Conservation (phyloP, 768 basidiomycete species). For the Hortiboletus flavorubellus region DNA sequence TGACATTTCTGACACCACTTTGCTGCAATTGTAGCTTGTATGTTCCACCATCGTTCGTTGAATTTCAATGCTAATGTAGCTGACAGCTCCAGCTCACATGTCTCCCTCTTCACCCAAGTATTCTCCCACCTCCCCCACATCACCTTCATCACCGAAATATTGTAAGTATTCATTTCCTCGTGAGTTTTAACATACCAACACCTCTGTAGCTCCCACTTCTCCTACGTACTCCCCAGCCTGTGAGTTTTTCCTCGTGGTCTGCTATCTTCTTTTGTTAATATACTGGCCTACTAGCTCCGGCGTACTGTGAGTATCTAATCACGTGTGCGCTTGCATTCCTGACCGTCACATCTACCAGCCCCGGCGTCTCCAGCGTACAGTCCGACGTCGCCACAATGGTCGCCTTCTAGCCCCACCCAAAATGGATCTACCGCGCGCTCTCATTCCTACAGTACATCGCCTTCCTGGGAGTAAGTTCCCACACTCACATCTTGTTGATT, state of each 20-base stretch:
- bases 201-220: slow-evolving; percentile 69
- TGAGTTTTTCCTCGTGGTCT: slow-evolving; percentile 39
- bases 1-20: slow-evolving; percentile 16
- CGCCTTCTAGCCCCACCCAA: slow-evolving; percentile 75
- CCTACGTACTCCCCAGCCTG: slow-evolving; percentile 87
- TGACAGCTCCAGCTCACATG: slow-evolving; percentile 69
- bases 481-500: slow-evolving; percentile 6
- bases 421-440: slow-evolving; percentile 38
- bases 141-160: slow-evolving; percentile 90
- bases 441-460: slow-evolving; percentile 45
- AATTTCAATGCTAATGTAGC: slow-evolving; percentile 6
- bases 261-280: slow-evolving; percentile 2
- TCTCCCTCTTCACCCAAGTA: slow-evolving; percentile 92
- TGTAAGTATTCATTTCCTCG: slow-evolving; percentile 47
- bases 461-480: slow-evolving; percentile 47
- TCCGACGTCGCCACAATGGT: slow-evolving; percentile 82
- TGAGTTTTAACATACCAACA: slow-evolving; percentile 5
- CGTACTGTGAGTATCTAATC: slow-evolving; percentile 60
- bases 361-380: slow-evolving; percentile 86
- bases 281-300: slow-evolving; percentile 50
- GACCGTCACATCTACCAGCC: slow-evolving; percentile 39
- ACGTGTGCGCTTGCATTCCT: not conserved
- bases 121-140: slow-evolving; percentile 90
- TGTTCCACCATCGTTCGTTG: slow-evolving; percentile 27
- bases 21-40: slow-evolving; percentile 52